Evolutionary conservation across 352 stramenopile genomes (phyloP).

Genomic region (Globisporangium emineosum): DNA sequence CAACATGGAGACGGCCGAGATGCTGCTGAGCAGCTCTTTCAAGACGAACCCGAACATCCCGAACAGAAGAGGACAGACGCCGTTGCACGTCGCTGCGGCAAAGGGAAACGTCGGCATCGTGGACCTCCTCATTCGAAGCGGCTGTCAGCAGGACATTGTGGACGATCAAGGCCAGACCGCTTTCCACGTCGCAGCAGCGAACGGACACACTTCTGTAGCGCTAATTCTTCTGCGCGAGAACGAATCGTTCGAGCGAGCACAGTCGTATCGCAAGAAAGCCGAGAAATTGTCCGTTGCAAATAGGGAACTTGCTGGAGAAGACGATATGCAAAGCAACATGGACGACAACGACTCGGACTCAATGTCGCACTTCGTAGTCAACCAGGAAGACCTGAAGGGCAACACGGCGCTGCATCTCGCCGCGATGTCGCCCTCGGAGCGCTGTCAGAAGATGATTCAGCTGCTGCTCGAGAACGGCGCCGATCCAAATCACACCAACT

Average conservation of each 20-base stretch:
- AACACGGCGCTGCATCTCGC: slow-evolving; percentile 83
- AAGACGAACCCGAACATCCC: slow-evolving; percentile 81
- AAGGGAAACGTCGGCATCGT: slow-evolving; percentile 77
- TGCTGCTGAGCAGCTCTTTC: slow-evolving; percentile 53
- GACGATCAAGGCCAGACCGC: slow-evolving; percentile 84
- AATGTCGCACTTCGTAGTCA: slow-evolving; percentile 54
- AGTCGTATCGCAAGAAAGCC: slow-evolving; percentile 7
- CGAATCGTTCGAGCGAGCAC: slow-evolving; percentile 25
- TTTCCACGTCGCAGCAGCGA: slow-evolving; percentile 76
- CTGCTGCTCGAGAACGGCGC: slow-evolving; percentile 77
- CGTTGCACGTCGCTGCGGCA: slow-evolving; percentile 67
- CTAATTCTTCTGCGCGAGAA: slow-evolving; percentile 73
- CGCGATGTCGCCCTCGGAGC: slow-evolving; percentile 77
- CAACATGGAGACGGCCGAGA: slow-evolving; percentile 65
- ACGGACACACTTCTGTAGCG: slow-evolving; percentile 71
- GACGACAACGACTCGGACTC: slow-evolving; percentile 23
- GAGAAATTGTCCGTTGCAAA: slow-evolving; percentile 13
- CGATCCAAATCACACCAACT: slow-evolving; percentile 73
- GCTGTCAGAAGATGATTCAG: slow-evolving; percentile 82
- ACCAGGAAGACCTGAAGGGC: slow-evolving; percentile 78
- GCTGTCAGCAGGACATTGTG: slow-evolving; percentile 65
- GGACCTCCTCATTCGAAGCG: slow-evolving; percentile 64
- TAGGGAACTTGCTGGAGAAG: slow-evolving; percentile 11
- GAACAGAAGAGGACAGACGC: slow-evolving; percentile 65
- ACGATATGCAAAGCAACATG: slow-evolving; percentile 16